Evolutionary conservation across 2,329 filamentous ascomycete genomes (phyloP), one percentile per base, ranked within the genome.

Genomic region (Decorospora gaudefroyi): DNA sequence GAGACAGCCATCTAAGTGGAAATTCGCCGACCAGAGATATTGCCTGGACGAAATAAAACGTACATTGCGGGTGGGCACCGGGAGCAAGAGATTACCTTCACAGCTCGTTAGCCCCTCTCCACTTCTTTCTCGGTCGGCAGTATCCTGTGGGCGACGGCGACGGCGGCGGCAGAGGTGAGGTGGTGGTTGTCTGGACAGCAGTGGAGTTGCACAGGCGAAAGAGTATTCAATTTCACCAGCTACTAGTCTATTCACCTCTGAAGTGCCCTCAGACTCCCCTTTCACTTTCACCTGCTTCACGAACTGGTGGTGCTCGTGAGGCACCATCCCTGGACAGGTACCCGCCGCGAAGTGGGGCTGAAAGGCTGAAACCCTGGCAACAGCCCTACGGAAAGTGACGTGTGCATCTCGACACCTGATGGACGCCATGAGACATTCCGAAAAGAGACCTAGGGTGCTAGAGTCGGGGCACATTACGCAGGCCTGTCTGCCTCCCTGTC

Each of bases 1-100:
- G 42, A 51, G 51, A 53, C 55, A 46, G 41, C 40, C 35, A 44
- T 48, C 37, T 49, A 28, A n/a, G 45, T 33, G 23, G 34, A 49
- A 31, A 51, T 29, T 25, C 31, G 27, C n/a, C n/a, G n/a, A n/a
- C n/a, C n/a, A n/a, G n/a, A n/a, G n/a, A n/a, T n/a, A n/a, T 32
- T 17, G 17, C 22, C 21, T 16, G 16, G 21, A n/a, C 13, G 23
- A 17, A 22, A 15, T n/a, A 15, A 32, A 31, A 31, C 38, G n/a
- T 36, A 37, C 32, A 27, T 33, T 31, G 12, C 18, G 7, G 13
- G 19, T 25, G 12, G 18, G 18, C 29, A 33, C 11, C 13, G 12
- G 7, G 25, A 33, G 17, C 36, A 12, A 12, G 7, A 12, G 10
- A 16, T 7, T 15, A 25, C 19, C 39, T 42, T 35, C 30, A 26